Conservation (phyloP, 140 eudicot species). For the Ambrosia hybrid region DNA sequence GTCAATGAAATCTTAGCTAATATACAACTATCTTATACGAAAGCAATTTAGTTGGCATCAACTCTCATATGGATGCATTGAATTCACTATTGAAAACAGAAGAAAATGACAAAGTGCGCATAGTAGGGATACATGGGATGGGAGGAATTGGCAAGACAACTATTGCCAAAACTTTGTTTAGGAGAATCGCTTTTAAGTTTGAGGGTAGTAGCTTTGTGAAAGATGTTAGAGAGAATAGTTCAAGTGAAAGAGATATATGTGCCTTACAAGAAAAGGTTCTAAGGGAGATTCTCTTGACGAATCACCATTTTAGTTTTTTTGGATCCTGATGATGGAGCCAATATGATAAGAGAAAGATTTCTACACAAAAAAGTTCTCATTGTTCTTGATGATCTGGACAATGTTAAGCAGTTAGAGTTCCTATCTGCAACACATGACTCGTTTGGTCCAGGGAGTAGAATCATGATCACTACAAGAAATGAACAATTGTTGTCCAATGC, state of each 20-base stretch:
- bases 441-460: background rate
- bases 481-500: background rate
- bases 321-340: background rate
- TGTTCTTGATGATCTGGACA: slow-evolving; percentile 29
- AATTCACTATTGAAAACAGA: background rate
- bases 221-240: background rate
- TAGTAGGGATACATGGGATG: no score
- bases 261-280: slow-evolving; percentile 36
- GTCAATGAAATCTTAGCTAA: background rate
- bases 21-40: background rate
- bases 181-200: background rate
- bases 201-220: background rate
- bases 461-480: slow-evolving; percentile 39
- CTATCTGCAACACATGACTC: slow-evolving; percentile 9
- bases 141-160: no score
- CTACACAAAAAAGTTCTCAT: background rate
- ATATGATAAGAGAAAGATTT: slow-evolving; percentile 11
- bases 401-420: slow-evolving; percentile 18
- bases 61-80: background rate
- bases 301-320: no score
- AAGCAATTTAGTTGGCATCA: background rate
- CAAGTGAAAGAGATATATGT: background rate
- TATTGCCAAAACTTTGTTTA: background rate
- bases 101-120: background rate
- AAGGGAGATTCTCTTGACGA: slow-evolving; percentile 4